Evolutionary conservation across 2,329 filamentous ascomycete genomes (phyloP).

Genomic region (Penicillium sp.): DNA sequence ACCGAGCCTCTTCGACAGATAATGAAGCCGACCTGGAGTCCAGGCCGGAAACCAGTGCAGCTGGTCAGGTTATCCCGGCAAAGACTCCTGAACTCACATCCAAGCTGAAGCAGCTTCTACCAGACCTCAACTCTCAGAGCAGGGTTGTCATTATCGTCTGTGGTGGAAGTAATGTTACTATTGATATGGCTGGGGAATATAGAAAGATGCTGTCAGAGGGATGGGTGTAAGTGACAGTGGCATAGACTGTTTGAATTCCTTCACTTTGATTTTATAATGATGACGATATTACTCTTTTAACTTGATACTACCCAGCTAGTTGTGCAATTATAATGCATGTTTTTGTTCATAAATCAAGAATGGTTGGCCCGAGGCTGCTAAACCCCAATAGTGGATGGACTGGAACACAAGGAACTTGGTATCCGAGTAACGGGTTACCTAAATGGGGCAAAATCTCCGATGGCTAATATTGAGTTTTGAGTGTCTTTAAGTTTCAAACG

Average conservation of each 20-base stretch:
- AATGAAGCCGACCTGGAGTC: slow-evolving; percentile 26
- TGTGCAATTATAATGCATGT: background rate
- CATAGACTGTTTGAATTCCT: slow-evolving; percentile 1
- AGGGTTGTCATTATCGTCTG: slow-evolving; percentile 85
- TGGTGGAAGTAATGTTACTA: slow-evolving; percentile 69
- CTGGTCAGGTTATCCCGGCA: background rate
- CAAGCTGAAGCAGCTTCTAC: slow-evolving; percentile 61
- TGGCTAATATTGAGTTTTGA: no score
- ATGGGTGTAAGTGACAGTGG: slow-evolving; percentile 30
- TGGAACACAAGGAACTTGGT: background rate
- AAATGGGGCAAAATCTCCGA: no score
- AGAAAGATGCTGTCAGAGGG: slow-evolving; percentile 46
- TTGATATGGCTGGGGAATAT: slow-evolving; percentile 63
- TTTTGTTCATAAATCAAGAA: background rate
- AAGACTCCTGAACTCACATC: slow-evolving; percentile 26
- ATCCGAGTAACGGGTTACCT: no score
- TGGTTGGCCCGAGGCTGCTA: background rate
- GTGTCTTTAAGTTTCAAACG: no score
- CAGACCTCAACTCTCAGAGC: slow-evolving; percentile 63
- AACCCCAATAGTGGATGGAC: background rate
- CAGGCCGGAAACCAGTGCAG: slow-evolving; percentile 15
- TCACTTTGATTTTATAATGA: background rate
- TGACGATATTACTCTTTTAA: background rate
- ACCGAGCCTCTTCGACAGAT: slow-evolving; percentile 31
- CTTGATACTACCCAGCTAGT: background rate